Percentiles rank a stretch among this genome's conserved stretches.
Evolutionary conservation across 2,329 filamentous ascomycete genomes (phyloP).

Genomic region (Elsinoe batatas): DNA sequence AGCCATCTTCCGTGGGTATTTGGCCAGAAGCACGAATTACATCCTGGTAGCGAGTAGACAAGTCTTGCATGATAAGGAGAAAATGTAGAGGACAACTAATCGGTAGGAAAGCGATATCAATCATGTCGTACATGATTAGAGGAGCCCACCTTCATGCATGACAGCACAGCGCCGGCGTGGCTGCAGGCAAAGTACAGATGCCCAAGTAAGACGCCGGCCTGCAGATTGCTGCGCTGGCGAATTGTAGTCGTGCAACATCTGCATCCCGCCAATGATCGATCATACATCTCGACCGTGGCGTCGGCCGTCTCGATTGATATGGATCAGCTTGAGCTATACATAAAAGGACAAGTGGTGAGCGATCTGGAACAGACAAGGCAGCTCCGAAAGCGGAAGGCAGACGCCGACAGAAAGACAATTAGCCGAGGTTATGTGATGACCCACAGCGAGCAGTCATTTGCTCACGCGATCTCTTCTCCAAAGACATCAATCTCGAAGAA

Average conservation of each 20-base stretch:
- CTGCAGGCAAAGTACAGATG: background rate
- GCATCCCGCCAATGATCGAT: background rate
- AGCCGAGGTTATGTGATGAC: background rate
- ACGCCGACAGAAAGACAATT: background rate
- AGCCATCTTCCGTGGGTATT: too few relatives aligned
- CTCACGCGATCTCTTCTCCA: background rate
- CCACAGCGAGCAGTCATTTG: background rate
- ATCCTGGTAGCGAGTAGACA: too few relatives aligned
- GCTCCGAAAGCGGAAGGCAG: too few relatives aligned
- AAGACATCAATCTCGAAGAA: background rate
- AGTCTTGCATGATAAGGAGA: too few relatives aligned
- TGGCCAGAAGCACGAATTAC: too few relatives aligned
- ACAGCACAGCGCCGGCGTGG: background rate
- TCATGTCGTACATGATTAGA: background rate
- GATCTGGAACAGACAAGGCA: too few relatives aligned
- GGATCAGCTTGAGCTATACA: too few relatives aligned
- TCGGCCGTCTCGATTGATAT: too few relatives aligned
- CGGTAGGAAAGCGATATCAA: too few relatives aligned
- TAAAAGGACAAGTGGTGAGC: too few relatives aligned
- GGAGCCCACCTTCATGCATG: background rate
- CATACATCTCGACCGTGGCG: background rate
- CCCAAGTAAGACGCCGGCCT: background rate
- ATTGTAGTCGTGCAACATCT: background rate
- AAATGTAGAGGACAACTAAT: too few relatives aligned
- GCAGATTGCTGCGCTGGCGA: conserved; percentile 7